These are phyloP conservation scores for Kwoniella botswanensis DNA, from an alignment of 768 basidiomycete species.

Conservation along the genomic window DNA sequence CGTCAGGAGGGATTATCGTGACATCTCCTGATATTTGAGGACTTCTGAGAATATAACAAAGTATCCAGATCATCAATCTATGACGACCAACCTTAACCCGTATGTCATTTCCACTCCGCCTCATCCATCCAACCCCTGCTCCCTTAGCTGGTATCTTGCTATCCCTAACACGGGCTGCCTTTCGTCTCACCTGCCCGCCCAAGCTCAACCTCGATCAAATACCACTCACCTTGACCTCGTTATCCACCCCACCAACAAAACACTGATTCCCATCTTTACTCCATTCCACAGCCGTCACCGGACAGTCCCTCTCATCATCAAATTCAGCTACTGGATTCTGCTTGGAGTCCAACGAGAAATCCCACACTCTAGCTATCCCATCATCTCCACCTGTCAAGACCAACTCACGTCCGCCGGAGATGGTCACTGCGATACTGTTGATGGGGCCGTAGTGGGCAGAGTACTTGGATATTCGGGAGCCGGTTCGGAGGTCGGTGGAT, in stretches of 20 bases:
- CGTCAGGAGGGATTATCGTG: too few relatives aligned
- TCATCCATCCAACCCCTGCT: too few relatives aligned
- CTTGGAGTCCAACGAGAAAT: conserved; percentile 67
- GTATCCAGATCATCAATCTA: too few relatives aligned
- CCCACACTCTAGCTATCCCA: conserved; percentile 89
- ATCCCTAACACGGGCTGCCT: too few relatives aligned
- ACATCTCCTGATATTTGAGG: too few relatives aligned
- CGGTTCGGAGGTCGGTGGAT: conserved; percentile 80
- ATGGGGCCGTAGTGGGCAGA: conserved; percentile 90
- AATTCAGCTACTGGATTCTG: conserved; percentile 73
- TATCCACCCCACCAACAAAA: conserved; percentile 92
- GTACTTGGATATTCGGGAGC: conserved; percentile 77
- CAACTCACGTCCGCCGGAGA: conserved; percentile 83
- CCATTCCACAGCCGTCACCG: conserved; percentile 91
- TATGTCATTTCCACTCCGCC: not conserved
- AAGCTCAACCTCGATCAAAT: too few relatives aligned
- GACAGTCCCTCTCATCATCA: conserved; percentile 73
- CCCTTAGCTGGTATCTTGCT: too few relatives aligned
- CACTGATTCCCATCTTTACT: conserved; percentile 85
- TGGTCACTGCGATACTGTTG: conserved; percentile 83
- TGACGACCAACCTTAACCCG: too few relatives aligned
- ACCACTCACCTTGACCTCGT: conserved; percentile 80
- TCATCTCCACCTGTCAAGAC: conserved; percentile 89
- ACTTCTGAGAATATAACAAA: too few relatives aligned
- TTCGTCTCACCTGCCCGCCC: too few relatives aligned